Base-by-base conservation (phyloP, 306 rosid genomes). In the Casuarina cunninghamiana region DNA sequence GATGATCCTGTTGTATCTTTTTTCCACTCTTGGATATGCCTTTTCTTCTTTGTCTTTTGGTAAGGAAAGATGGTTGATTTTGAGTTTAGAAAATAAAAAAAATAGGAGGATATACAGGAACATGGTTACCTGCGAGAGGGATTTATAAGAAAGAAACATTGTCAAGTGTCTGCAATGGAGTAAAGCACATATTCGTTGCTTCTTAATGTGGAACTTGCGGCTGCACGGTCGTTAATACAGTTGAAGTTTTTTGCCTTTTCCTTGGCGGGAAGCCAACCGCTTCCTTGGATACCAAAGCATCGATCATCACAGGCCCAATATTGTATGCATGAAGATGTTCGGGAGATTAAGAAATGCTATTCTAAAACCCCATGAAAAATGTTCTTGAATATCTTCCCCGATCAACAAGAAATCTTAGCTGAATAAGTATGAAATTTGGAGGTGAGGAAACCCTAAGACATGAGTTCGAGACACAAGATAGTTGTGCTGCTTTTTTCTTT, bases 121-220 rank as follows among this genome's bases (percentile, higher is more conserved):
- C 57, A 21, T 13, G 42, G n/a, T 13, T 6, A 71, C 12, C 10
- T 35, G 19, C 11, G 3, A 2, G 75, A 51, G 35, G 43, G 17
- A 35, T 26, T 39, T 50, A 21, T 26, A 35, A 19, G 46, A 35
- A 10, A 48, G 60, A 46, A 35, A 12, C 13, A 72, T 7, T 2
- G 26, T 66, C 1, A 48, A 17, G 75, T 81, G 51, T 74, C 48
- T 69, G 74, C 60, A 43, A 53, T 57, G 21, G 81, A 84, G 87
- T 62, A 81, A 88, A 78, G 95, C 84, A 87, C 44, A 88, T 76
- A 88, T 90, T 90, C 93, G 61, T 90, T 88, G 72, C 97, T 90
- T 90, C 65, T 5, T 54, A 21, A 51, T 38, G 57, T 50, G 54
- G 48, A 49, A 13, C 73, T 49, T 32, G 66, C 3, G 74, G 48